Base-by-base conservation (phyloP, 2,329 filamentous ascomycete species). In the Colletotrichum higginsianum region DNA sequence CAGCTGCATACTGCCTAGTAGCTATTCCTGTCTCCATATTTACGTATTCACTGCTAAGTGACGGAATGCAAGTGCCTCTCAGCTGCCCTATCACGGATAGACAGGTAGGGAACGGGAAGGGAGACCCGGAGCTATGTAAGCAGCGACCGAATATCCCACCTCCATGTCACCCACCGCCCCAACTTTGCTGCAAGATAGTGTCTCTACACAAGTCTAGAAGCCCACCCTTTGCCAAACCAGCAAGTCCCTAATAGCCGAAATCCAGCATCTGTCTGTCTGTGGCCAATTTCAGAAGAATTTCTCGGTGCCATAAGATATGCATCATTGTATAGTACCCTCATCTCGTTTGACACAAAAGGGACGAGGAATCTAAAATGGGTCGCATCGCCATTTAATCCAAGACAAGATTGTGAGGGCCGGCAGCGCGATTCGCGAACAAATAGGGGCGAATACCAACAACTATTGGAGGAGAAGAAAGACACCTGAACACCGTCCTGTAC, bases 321-420 rank as follows among this genome's bases (percentile, higher is more conserved):
- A 26, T n/a, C 46, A 50, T 38, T 57, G 35, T 52, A 64, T 47
- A 64, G 50, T 49, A 56, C 52, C 44, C 30, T 65, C 66, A 68
- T 65, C 61, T 68, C 66, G 61, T 68, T 46, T 68, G 61, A 65
- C 23, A 53, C 66, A 65, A n/a, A 52, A 58, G 66, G 58, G 61
- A 42, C 60, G 50, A 63, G 60, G 30, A 67, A 67, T 67, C 66
- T 57, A 42, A 38, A 57, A 18, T 56, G 60, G 44, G 50, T 58
- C 66, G 44, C 38, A 35, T 55, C 62, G 52, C 52, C 46, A 52
- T 64, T 50, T 44, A 64, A 58, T 52, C 44, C 52, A 68, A 68
- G 61, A 68, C 66, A 68, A 9, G 52, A 16, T 23, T 46, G 50
- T 56, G 61, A 40, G 50, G 60, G 35, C 38, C 52, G 18, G 11